Base-by-base conservation (phyloP, 345 rosid species). In the Combretum micranthum region DNA sequence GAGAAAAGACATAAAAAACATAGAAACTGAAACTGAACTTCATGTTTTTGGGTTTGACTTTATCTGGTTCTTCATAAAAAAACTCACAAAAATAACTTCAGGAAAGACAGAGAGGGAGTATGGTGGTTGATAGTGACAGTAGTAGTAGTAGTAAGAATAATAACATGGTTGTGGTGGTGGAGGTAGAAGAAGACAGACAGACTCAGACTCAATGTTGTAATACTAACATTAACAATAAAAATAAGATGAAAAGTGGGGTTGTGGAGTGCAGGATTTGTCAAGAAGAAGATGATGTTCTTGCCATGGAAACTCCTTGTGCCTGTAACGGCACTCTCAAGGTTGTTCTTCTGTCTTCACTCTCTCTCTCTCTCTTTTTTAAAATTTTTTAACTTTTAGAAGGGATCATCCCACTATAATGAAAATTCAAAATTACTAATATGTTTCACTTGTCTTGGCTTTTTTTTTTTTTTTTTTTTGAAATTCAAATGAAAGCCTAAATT, bases 181-280 rank as follows among this genome's bases (percentile, higher is more conserved):
- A 21, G 65, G 50, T 19, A 44, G 51, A 44, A 57, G 20, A 45
- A 13, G 45, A 45, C 58, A 44, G 13, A 53, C 32, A 20, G 63
- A 46, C 39, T 7, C 32, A 20, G 63, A 46, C 39, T 7, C 39
- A 32, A 19, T 59, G 63, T 21, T 59, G 53, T 17, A 18, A 42
- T 42, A 32, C 44, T 11, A n/a, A 21, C 10, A 26, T 17, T 44
- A 62, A 53, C 23, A 64, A 42, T 37, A 55, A 56, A 17, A 26
- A 49, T 47, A 64, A 56, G 56, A 53, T 49, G 55, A 44, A 37
- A 18, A 22, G 56, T 3, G 56, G 22, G 47, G 61, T 67, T 67
- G 77, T 72, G 61, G 89, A 83, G 74, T 83, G 89, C 49, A 72
- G 89, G 67, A 83, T 83, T 65, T 83, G 89, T 59, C 89, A 83